These are phyloP conservation scores for Saccharomyces eubayanus DNA, from an alignment of 805 yeast species.

Conservation along the genomic window DNA sequence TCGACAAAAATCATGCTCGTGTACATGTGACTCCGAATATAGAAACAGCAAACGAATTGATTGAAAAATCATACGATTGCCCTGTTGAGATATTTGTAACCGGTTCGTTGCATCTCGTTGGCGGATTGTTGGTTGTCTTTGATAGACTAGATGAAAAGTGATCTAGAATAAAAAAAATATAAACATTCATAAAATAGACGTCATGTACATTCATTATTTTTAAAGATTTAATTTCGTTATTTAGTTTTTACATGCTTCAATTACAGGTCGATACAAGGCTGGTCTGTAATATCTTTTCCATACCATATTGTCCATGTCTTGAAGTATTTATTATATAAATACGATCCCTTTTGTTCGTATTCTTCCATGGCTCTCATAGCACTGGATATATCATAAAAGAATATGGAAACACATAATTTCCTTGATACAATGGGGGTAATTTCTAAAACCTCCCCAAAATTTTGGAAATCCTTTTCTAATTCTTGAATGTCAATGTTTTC, in stretches of 20 bases:
- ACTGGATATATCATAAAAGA: constrained; percentile 47
- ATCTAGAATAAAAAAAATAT: background rate
- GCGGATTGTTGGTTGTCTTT: constrained; percentile 82
- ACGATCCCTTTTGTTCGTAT: constrained; percentile 31
- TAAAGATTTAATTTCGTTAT: background rate
- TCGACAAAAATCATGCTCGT: constrained; percentile 35
- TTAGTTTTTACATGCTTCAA: background rate
- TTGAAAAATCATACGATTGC: constrained; percentile 30
- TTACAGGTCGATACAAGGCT: constrained; percentile 34
- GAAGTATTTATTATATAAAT: constrained; percentile 38
- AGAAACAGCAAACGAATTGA: constrained; percentile 56
- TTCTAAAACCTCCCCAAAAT: constrained; percentile 54
- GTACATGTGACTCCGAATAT: constrained; percentile 60
- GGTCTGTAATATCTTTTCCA: constrained; percentile 59
- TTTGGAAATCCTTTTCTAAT: constrained; percentile 42
- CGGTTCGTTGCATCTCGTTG: constrained; percentile 90
- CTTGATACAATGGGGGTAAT: constrained; percentile 59
- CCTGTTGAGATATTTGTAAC: constrained; percentile 71
- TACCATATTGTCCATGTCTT: constrained; percentile 57
- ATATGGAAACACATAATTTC: constrained; percentile 52
- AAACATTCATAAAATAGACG: background rate
- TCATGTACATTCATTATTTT: background rate
- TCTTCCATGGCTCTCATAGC: constrained; percentile 53
- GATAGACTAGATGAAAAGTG: constrained; percentile 35
- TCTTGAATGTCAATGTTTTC: constrained; percentile 40